phyloP scores from a whole-genome alignment of 768 basidiomycete species.

The Trametes cingulata region DNA sequence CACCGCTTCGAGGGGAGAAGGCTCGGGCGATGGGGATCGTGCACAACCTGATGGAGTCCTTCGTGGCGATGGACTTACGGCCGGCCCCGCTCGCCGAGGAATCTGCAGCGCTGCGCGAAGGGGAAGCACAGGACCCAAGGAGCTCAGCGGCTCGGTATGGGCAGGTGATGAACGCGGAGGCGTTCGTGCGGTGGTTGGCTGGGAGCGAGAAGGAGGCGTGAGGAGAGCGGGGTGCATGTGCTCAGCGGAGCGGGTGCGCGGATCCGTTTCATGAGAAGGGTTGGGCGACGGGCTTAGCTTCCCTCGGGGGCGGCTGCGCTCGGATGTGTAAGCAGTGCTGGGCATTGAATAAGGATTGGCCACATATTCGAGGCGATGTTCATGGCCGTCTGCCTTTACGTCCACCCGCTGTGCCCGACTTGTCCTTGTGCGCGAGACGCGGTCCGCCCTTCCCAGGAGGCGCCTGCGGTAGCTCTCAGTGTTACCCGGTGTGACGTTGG shows the following conservation, averaged over 20 bases:
- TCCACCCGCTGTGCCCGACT: not conserved
- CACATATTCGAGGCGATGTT: not conserved
- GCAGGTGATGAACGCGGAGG: constrained; percentile 37
- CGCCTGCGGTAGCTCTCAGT: not conserved
- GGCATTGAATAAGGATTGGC: not conserved
- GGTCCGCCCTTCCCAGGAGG: not conserved
- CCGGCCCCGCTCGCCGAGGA: not conserved
- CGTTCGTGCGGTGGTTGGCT: constrained; percentile 25
- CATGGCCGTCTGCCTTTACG: not conserved
- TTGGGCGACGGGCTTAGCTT: not conserved
- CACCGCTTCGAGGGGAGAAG: constrained; percentile 46
- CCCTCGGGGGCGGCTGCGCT: not conserved
- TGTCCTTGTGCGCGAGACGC: not conserved
- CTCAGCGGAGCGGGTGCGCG: constrained; percentile 5
- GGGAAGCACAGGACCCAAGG: not conserved
- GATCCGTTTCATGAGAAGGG: constrained; percentile 9
- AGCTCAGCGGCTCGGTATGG: constrained; percentile 38
- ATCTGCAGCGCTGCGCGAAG: not conserved
- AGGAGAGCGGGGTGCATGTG: constrained; percentile 9
- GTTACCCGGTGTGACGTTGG: not conserved
- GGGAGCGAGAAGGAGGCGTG: constrained; percentile 9
- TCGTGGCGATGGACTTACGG: constrained; percentile 48
- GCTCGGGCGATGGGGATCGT: constrained; percentile 40
- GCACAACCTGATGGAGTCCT: constrained; percentile 61
- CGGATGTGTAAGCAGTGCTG: not conserved